A percentile compares a stretch with the other conserved stretches of the same genome.
Evolutionary conservation across 129 eudicot genomes (phyloP).

Genomic region (Pittosporum tobira): DNA sequence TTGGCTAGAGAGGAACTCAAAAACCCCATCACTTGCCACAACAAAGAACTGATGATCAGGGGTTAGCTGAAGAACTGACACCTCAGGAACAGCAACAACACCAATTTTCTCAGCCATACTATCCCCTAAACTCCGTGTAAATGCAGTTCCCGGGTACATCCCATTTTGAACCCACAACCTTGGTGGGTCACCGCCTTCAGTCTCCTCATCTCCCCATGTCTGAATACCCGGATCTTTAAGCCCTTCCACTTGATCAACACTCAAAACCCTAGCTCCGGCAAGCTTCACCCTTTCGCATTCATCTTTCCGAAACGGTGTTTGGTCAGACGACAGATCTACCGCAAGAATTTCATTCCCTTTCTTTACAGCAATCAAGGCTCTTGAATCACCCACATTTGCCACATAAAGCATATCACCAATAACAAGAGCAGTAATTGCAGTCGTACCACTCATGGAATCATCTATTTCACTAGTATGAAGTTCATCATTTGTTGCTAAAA

Average conservation of each 20-base stretch:
- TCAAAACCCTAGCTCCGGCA: slow-evolving; percentile 92
- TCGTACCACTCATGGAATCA: slow-evolving; percentile 96
- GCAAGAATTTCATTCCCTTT: slow-evolving; percentile 47
- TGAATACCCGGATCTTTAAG: slow-evolving; percentile 78
- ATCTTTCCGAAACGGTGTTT: slow-evolving; percentile 85
- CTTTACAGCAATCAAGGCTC: slow-evolving; percentile 74
- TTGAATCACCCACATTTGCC: slow-evolving; percentile 96
- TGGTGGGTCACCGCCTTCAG: slow-evolving; percentile 87
- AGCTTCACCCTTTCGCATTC: slow-evolving; percentile 82
- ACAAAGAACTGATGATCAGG: slow-evolving; percentile 64
- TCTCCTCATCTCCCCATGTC: slow-evolving; percentile 94
- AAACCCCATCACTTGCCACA: slow-evolving; percentile 95
- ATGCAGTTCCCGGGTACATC: slow-evolving; percentile 95
- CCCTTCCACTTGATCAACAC: slow-evolving; percentile 98
- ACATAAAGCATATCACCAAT: slow-evolving; percentile 71
- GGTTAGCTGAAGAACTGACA: slow-evolving; percentile 46
- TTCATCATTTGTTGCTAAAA: slow-evolving; percentile 51
- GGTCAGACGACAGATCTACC: slow-evolving; percentile 72
- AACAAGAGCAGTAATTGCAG: slow-evolving; percentile 83
- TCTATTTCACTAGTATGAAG: slow-evolving; percentile 69
- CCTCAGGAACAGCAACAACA: slow-evolving; percentile 89
- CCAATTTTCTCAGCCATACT: slow-evolving; percentile 89
- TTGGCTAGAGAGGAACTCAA: slow-evolving; percentile 93
- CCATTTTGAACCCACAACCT: slow-evolving; percentile 85
- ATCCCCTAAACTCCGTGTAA: slow-evolving; percentile 96